Percentiles rank a stretch among this genome's conserved stretches.
phyloP scores from a whole-genome alignment of 1,139 yeast species.

The Geotrichum fermentans region DNA sequence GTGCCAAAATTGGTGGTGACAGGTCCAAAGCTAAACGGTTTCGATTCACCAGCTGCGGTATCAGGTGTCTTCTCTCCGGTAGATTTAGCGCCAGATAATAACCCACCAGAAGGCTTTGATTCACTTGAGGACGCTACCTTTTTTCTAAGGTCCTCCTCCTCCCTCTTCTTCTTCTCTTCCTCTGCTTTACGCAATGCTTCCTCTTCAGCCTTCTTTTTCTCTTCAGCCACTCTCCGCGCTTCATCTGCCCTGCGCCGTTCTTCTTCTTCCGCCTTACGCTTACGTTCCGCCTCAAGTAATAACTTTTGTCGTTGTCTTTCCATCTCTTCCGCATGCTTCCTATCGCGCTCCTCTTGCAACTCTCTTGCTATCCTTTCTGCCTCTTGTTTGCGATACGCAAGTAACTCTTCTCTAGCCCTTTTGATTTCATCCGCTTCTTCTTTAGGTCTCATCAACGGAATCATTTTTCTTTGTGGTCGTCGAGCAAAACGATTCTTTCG shows the following conservation, averaged over 20 bases:
- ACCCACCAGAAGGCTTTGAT: constrained; percentile 1
- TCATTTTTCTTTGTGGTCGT: not conserved
- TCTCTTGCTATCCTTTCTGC: constrained; percentile 8
- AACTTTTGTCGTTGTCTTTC: constrained; percentile 8
- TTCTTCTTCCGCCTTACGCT: constrained; percentile 11
- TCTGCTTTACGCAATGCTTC: constrained; percentile 2
- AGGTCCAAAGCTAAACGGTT: not conserved
- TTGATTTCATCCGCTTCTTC: constrained; percentile 14
- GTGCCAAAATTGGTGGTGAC: not conserved
- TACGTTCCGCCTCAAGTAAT: constrained; percentile 9
- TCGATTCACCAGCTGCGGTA: not conserved
- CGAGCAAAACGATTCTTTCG: constrained; percentile 5
- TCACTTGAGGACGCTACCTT: constrained; percentile 6
- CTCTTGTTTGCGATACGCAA: constrained; percentile 8
- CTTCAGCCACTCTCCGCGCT: constrained; percentile 1
- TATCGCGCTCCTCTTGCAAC: constrained; percentile 10
- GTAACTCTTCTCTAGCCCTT: constrained; percentile 7
- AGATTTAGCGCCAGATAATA: constrained; percentile 1
- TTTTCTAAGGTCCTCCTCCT: constrained; percentile 8
- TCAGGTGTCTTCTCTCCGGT: not conserved
- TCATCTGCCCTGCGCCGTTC: constrained; percentile 6
- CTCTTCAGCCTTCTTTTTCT: constrained; percentile 12
- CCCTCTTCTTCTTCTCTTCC: constrained; percentile 4
- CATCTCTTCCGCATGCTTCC: constrained; percentile 4
- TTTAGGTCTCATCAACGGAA: constrained; percentile 9